Evolutionary conservation across 208 protist species (phyloP), one percentile per base, ranked within the genome.

Genomic region (Leishmania amazonensis): DNA sequence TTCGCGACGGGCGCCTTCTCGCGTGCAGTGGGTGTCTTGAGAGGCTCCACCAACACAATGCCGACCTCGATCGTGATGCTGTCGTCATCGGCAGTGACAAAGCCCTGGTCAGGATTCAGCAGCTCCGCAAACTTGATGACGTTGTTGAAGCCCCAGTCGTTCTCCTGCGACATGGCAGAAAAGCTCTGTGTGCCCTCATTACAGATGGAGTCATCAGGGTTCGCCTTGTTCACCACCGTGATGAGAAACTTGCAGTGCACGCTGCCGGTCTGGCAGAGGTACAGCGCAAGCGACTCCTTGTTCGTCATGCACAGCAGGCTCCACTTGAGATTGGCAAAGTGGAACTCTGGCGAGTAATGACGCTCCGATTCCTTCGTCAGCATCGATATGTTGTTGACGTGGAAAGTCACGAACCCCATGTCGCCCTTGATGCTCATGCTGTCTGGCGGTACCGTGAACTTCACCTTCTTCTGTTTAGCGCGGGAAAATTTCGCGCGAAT

Each of bases 211-310:
- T 98, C 93, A 60, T 96, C 92, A 5, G 85, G 83, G 87, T 96
- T 95, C 35, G 83, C 35, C 78, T 94, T 94, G 84, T 98, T 98
- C 73, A 96, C 85, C 24, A 98, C 91, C 19, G 95, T 96, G 81
- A 98, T 96, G 82, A 98, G 83, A 83, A 98, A 98, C 86, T 98
- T 98, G 86, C 95, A 98, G 85, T 95, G 92, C 53, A 98, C 93
- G 67, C 91, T 98, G 68, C 92, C 95, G 24, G 92, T 96, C 81
- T 98, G 95, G 85, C 95, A 98, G 28, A 98, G 90, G 85, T 98
- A 98, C 53, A 98, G 91, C 31, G 95, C 95, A 15, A 98, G 85
- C 35, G 88, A 95, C 70, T 96, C 92, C 77, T 96, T 95, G 88
- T 96, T 96, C 38, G 89, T 91, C 95, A 98, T 98, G 85, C 95